Conservation (phyloP, 371 early-diverging fungal genomes). For the Mortierella sp. region DNA sequence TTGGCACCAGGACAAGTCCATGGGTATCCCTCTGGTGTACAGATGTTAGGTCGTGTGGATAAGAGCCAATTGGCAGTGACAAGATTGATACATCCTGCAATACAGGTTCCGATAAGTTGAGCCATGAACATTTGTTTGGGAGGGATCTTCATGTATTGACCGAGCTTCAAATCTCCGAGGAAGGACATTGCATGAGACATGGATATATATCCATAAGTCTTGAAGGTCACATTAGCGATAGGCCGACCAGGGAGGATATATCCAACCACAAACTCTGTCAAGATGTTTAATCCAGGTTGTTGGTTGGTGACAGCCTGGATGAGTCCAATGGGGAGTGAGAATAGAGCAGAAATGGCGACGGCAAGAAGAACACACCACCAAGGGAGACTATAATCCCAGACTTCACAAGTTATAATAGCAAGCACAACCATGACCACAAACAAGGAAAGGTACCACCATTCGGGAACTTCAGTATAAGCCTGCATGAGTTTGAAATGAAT, state of each 20-base stretch:
- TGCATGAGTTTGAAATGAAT: constrained; percentile 64
- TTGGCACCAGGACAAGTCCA: constrained; percentile 65
- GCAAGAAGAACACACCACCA: constrained; percentile 83
- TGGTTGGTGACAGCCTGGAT: constrained; percentile 82
- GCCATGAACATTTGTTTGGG: constrained; percentile 72
- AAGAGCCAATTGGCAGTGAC: constrained; percentile 72
- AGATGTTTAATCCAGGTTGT: constrained; percentile 77
- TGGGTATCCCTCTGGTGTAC: constrained; percentile 65
- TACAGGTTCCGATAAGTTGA: constrained; percentile 72
- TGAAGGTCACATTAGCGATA: constrained; percentile 62
- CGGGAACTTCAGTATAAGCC: constrained; percentile 72
- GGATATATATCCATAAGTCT: constrained; percentile 66
- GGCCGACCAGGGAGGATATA: constrained; percentile 70
- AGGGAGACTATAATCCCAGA: constrained; percentile 67
- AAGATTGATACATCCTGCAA: constrained; percentile 73
- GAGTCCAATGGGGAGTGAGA: constrained; percentile 85
- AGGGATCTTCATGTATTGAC: constrained; percentile 80
- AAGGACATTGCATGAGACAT: constrained; percentile 66
- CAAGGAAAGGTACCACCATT: constrained; percentile 79
- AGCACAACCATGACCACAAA: constrained; percentile 69
- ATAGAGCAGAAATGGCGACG: constrained; percentile 68
- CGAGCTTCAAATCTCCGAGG: constrained; percentile 65
- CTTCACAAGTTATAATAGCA: constrained; percentile 72
- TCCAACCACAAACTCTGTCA: constrained; percentile 75
- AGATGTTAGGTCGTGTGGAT: constrained; percentile 67